These are phyloP conservation scores for Closterium sp. DNA, from an alignment of 139 green algal genomes.

Conservation along the genomic window DNA sequence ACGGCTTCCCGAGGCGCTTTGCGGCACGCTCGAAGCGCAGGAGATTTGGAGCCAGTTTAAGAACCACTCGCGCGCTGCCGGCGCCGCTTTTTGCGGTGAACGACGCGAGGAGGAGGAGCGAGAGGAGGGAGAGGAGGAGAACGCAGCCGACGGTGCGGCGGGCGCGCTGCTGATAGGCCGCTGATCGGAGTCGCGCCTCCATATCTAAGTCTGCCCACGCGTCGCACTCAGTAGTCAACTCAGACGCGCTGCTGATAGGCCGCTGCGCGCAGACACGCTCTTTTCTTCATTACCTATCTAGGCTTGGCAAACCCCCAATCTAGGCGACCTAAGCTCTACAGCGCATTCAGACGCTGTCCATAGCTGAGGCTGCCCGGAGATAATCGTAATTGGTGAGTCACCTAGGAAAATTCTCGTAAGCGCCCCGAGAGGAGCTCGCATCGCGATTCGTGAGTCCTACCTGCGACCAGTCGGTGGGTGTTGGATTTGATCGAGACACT, in stretches of 20 bases:
- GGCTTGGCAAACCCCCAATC: too few relatives aligned
- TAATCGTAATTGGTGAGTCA: too few relatives aligned
- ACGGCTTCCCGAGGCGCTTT: not conserved
- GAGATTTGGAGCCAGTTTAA: not conserved
- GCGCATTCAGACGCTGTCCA: too few relatives aligned
- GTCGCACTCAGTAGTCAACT: too few relatives aligned
- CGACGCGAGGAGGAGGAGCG: not conserved
- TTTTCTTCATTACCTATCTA: too few relatives aligned
- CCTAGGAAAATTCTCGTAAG: too few relatives aligned
- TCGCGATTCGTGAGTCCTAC: too few relatives aligned
- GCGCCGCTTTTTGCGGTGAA: not conserved
- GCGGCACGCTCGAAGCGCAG: not conserved
- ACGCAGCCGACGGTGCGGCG: not conserved
- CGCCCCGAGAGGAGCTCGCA: too few relatives aligned
- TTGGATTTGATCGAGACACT: too few relatives aligned
- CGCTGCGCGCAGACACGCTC: not conserved
- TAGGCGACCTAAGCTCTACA: too few relatives aligned
- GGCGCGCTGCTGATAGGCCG: not conserved
- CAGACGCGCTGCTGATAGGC: not conserved
- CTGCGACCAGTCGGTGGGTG: too few relatives aligned
- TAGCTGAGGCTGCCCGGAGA: too few relatives aligned
- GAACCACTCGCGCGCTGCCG: not conserved
- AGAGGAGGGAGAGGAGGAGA: not conserved
- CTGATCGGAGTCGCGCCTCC: not conserved
- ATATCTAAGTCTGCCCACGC: not conserved